These are phyloP conservation scores for Suillus clintonianus DNA, from an alignment of 768 basidiomycete genomes.

Conservation along the genomic window DNA sequence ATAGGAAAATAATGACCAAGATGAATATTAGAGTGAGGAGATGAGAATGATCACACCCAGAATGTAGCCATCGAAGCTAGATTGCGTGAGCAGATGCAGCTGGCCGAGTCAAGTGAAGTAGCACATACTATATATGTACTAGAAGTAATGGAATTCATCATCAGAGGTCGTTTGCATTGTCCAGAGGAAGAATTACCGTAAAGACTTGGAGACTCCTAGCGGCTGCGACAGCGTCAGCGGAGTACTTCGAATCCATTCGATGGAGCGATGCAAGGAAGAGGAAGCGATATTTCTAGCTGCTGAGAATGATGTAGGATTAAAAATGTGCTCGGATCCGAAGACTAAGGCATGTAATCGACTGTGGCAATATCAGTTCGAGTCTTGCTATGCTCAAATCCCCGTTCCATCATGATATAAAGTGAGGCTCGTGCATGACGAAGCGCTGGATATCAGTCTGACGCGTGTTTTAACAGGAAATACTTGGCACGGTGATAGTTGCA, in stretches of 20 bases:
- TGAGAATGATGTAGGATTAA: background rate
- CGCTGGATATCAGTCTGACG: background rate
- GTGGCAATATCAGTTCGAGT: background rate
- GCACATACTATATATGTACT: background rate
- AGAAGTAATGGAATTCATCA: background rate
- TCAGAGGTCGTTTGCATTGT: background rate
- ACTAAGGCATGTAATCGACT: background rate
- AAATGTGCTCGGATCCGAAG: background rate
- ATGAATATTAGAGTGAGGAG: background rate
- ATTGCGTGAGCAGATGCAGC: background rate
- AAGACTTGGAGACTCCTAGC: constrained; percentile 1
- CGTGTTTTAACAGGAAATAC: too few relatives aligned
- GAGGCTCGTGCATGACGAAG: background rate
- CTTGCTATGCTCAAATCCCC: background rate
- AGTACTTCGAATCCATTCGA: background rate
- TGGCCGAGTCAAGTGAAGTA: background rate
- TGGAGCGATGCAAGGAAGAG: background rate
- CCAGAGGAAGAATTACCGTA: background rate
- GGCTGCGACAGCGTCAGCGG: background rate
- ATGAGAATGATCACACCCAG: constrained; percentile 1
- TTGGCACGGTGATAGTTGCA: too few relatives aligned
- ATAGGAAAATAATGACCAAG: background rate
- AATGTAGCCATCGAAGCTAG: constrained; percentile 8
- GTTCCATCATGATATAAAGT: background rate
- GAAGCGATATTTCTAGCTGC: background rate